These are phyloP conservation scores for Aureoboletus auriporus DNA, from an alignment of 768 basidiomycete species.

Conservation along the genomic window DNA sequence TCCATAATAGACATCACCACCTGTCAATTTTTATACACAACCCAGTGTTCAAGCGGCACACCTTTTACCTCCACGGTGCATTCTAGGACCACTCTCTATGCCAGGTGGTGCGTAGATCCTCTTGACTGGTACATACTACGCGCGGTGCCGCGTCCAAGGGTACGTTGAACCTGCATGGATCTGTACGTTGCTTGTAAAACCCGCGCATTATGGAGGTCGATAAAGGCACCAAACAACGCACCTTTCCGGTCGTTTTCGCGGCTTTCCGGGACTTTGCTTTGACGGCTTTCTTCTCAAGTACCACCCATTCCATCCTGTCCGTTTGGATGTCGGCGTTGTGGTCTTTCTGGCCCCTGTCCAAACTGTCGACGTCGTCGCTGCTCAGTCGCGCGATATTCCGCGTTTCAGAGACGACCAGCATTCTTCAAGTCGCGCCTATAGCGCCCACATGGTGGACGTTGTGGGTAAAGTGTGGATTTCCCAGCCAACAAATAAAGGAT, in stretches of 20 bases:
- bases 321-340: conserved; percentile 2
- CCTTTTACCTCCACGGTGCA: neutral
- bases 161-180: conserved; percentile 2
- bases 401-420: no score
- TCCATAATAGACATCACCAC: conserved; percentile 4
- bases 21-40: no score
- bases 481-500: conserved; percentile 30
- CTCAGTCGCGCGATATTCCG: no score
- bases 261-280: conserved; percentile 5
- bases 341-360: neutral
- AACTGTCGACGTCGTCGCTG: neutral
- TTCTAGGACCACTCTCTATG: conserved; percentile 1
- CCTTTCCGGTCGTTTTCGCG: conserved; percentile 1
- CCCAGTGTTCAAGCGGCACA: conserved; percentile 9
- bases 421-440: no score
- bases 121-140: no score
- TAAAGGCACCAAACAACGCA: neutral
- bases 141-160: neutral
- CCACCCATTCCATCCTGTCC: neutral
- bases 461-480: conserved; percentile 12
- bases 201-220: neutral
- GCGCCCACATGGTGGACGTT: no score
- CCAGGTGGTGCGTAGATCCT: neutral
- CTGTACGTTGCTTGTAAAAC: neutral
- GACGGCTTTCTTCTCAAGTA: neutral